These are phyloP conservation scores for Misopates orontium DNA, from an alignment of 257 asterid species.

Conservation along the genomic window DNA sequence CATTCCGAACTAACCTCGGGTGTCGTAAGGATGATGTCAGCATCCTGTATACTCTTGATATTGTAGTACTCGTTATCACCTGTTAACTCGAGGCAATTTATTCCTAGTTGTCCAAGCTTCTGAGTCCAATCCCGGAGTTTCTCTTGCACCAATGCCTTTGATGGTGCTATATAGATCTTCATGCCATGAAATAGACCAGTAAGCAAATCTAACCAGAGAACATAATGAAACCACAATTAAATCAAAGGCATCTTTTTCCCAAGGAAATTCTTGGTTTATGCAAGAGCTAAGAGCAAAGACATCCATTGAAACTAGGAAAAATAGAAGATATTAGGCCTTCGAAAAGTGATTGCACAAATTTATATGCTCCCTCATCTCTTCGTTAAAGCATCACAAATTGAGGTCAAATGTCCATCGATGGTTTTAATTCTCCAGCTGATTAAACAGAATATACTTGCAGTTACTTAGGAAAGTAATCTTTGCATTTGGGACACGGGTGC, in stretches of 20 bases:
- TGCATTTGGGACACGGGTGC: neutral
- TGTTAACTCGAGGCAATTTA: slow-evolving; percentile 85
- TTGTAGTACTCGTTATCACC: slow-evolving; percentile 85
- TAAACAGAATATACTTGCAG: slow-evolving; percentile 13
- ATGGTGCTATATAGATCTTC: slow-evolving; percentile 91
- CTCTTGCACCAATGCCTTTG: slow-evolving; percentile 97
- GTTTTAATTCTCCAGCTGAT: slow-evolving; percentile 14
- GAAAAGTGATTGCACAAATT: slow-evolving; percentile 15
- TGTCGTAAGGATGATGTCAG: slow-evolving; percentile 94
- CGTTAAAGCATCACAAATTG: slow-evolving; percentile 13
- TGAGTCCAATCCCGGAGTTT: slow-evolving; percentile 86
- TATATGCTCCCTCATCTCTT: slow-evolving; percentile 10
- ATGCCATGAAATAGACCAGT: slow-evolving; percentile 27
- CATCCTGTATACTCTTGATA: slow-evolving; percentile 70
- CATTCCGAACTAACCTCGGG: slow-evolving; percentile 69
- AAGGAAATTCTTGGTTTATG: slow-evolving; percentile 5
- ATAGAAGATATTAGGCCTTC: neutral
- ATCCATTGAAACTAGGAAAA: neutral
- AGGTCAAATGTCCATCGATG: slow-evolving; percentile 6
- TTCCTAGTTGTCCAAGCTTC: slow-evolving; percentile 76
- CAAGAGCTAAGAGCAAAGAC: slow-evolving; percentile 20
- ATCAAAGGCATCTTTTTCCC: slow-evolving; percentile 12
- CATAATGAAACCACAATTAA: slow-evolving; percentile 12
- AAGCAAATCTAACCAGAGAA: slow-evolving; percentile 21
- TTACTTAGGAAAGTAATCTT: neutral